These are phyloP conservation scores for Mycena metata DNA, from an alignment of 768 basidiomycete species.

Conservation along the genomic window DNA sequence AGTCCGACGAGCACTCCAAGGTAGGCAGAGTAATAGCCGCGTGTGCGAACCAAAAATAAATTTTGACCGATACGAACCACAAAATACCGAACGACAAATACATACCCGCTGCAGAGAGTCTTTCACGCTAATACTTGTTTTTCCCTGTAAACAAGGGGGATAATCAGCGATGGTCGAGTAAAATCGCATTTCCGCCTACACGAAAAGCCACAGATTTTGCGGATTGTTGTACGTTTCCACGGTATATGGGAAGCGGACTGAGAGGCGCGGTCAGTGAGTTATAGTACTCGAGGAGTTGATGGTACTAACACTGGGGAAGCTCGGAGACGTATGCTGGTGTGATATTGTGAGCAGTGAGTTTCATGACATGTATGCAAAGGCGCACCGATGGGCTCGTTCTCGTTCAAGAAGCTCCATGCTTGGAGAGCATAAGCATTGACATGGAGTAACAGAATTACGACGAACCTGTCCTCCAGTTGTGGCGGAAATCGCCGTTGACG, in stretches of 20 bases:
- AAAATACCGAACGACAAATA: too few relatives aligned
- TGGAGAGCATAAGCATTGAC: not conserved
- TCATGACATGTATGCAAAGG: not conserved
- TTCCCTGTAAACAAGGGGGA: too few relatives aligned
- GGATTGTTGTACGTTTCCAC: constrained; percentile 75
- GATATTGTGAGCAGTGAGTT: not conserved
- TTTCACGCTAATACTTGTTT: not conserved
- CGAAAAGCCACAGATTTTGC: constrained; percentile 70
- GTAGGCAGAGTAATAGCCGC: too few relatives aligned
- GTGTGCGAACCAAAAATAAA: too few relatives aligned
- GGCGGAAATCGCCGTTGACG: constrained; percentile 60
- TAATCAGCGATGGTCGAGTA: too few relatives aligned
- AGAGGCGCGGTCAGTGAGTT: not conserved
- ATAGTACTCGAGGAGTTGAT: not conserved
- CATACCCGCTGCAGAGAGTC: too few relatives aligned
- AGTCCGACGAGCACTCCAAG: too few relatives aligned
- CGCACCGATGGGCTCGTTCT: constrained; percentile 57
- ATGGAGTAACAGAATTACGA: not conserved
- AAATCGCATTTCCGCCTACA: not conserved
- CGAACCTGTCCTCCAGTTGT: constrained; percentile 65
- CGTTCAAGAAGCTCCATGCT: constrained; percentile 62
- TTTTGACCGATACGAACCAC: too few relatives aligned
- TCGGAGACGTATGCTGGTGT: constrained; percentile 59
- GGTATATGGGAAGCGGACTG: constrained; percentile 74
- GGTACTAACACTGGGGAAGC: constrained; percentile 49